Conservation (phyloP, 176 grass and related monocot species). For the Microstegium vimineum region DNA sequence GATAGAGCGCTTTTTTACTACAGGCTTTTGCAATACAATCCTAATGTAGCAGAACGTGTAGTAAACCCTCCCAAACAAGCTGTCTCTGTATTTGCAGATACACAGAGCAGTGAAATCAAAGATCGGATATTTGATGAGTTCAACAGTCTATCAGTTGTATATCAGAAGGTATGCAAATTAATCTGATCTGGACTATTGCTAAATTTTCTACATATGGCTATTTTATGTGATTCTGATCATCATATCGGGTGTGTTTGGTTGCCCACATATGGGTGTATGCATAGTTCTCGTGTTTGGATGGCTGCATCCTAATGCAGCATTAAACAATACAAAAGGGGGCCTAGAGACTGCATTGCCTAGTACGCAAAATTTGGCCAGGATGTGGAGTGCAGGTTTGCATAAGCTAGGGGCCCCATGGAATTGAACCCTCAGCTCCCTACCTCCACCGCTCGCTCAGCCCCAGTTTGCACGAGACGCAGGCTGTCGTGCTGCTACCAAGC, state of each 20-base stretch:
- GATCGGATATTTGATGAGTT: constrained; percentile 99
- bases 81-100: constrained; percentile 97
- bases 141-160: constrained; percentile 86
- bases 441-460: neutral
- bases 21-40: constrained; percentile 93
- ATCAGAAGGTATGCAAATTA: constrained; percentile 75
- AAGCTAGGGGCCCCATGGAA: neutral
- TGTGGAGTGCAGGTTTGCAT: neutral
- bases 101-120: constrained; percentile 94
- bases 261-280: neutral
- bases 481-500: neutral
- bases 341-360: neutral
- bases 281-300: neutral
- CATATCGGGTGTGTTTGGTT: neutral
- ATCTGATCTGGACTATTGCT: neutral
- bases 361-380: neutral
- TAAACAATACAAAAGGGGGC: neutral
- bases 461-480: neutral
- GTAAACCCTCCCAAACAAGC: constrained; percentile 99
- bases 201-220: neutral
- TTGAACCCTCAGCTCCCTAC: neutral
- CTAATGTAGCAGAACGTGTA: constrained; percentile 72
- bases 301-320: neutral
- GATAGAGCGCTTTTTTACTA: constrained; percentile 97
- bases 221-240: neutral